A percentile compares a stretch with the other conserved stretches of the same genome.
Conservation (phyloP, 2,329 filamentous ascomycete species). For the Pseudocercospora crystallina region DNA sequence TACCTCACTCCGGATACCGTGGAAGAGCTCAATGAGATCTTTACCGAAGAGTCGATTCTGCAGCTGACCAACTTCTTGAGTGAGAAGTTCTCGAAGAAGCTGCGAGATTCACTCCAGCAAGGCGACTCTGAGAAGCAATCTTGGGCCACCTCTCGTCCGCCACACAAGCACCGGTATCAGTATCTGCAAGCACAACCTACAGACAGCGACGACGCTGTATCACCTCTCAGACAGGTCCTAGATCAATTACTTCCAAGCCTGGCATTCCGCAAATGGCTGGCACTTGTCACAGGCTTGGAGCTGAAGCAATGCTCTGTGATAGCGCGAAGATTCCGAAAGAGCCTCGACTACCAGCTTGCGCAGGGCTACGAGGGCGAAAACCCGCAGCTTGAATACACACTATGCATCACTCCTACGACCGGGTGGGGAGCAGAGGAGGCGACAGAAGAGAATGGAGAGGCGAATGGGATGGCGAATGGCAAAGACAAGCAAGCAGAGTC, state of each 20-base stretch:
- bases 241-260: conserved; percentile 79
- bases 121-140: conserved; percentile 52
- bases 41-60: conserved; percentile 79
- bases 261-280: conserved; percentile 87
- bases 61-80: conserved; percentile 77
- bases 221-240: conserved; percentile 73
- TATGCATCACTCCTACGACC: conserved; percentile 78
- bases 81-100: conserved; percentile 69
- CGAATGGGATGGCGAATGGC: conserved; percentile 32
- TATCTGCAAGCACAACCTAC: conserved; percentile 56
- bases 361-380: conserved; percentile 73
- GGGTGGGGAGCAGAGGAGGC: conserved; percentile 77
- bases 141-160: conserved; percentile 64
- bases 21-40: conserved; percentile 75
- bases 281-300: conserved; percentile 73
- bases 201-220: conserved; percentile 28
- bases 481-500: conserved; percentile 42
- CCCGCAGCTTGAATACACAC: conserved; percentile 79
- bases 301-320: conserved; percentile 74
- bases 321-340: conserved; percentile 82
- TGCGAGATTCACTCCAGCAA: conserved; percentile 70
- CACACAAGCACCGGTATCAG: conserved; percentile 91
- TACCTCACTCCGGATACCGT: conserved; percentile 92
- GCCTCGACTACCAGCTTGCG: conserved; percentile 88
- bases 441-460: conserved; percentile 43